Base-by-base conservation (phyloP, 2,329 filamentous ascomycete genomes). In the Chalaropsis ovoidea region DNA sequence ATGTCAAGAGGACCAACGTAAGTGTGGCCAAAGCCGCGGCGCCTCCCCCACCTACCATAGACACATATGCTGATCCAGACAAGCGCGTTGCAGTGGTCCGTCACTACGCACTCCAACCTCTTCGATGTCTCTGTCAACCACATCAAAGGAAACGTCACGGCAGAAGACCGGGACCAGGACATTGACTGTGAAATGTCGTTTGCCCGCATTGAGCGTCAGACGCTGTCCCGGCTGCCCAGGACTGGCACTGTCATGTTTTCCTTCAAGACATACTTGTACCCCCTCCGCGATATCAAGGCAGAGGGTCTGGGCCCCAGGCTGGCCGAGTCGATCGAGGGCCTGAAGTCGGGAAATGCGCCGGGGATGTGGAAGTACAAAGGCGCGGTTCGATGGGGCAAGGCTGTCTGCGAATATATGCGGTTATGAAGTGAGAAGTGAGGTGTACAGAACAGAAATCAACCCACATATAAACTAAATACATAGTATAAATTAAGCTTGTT, bases 201-300 rank as follows among this genome's bases (percentile, higher is more conserved):
- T 61, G 68, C 79, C 4, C 75, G 80, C 31, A 76, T 79, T 39
- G 81, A 84, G 70, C 73, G 81, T 15, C 81, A 84, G 70, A 80
- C 79, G 0, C 69, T 83, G 39, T 79, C 75, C 1, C 75, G 81
- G 1, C 74, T 83, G 7, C 80, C 80, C 0, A 70, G 74, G 65
- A 80, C 77, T 0, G 70, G 71, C 2, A 77, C 78, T 0, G 71
- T 83, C 1, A 70, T 83, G 13, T 83, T 83, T 71, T 80, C 79
- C 10, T 81, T 83, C 74, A 82, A 83, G 72, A 82, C 81, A 0
- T 81, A 81, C 66, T 67, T 82, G 17, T 82, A 81, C 62, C 76
- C 78, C 0, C 67, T 83, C 0, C 67, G 71, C 8, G 75, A 81
- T 2, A 75, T 83, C 69, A 82, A 78, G 69, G 74, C 71, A 0